phyloP scores from a whole-genome alignment of 495 filamentous ascomycete species.

The Neurospora tetraspora region DNA sequence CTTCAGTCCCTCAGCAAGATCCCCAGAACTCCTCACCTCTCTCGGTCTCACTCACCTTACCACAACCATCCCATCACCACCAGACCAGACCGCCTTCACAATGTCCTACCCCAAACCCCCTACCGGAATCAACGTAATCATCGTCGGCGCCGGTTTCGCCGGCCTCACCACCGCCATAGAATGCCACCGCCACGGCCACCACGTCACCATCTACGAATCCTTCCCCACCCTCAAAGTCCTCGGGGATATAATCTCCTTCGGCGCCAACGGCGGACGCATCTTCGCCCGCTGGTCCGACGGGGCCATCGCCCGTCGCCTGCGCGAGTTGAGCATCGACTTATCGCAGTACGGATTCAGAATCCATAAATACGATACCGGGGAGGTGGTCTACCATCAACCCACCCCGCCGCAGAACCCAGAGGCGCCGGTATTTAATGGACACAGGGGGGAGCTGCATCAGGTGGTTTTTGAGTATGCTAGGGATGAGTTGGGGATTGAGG shows the following conservation, averaged over 20 bases:
- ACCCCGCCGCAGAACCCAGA: constrained; percentile 32
- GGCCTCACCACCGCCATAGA: constrained; percentile 53
- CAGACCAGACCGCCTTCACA: too few species aligned
- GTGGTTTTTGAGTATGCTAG: constrained; percentile 49
- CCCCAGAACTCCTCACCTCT: too few species aligned
- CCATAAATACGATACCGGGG: constrained; percentile 51
- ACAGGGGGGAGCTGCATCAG: constrained; percentile 49
- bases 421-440: constrained; percentile 51
- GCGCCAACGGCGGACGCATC: constrained; percentile 49
- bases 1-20: too few species aligned
- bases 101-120: not conserved
- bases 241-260: constrained; percentile 57
- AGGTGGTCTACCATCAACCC: constrained; percentile 47
- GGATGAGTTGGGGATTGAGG: constrained; percentile 44
- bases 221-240: constrained; percentile 48
- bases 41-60: too few species aligned
- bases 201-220: constrained; percentile 47
- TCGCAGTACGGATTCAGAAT: constrained; percentile 45
- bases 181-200: constrained; percentile 51
- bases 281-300: constrained; percentile 42
- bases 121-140: constrained; percentile 45
- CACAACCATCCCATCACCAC: too few species aligned
- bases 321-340: too few species aligned
- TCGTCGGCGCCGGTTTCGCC: constrained; percentile 51
- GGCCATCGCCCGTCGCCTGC: constrained; percentile 23